Evolutionary conservation across 2,329 filamentous ascomycete species (phyloP).

Genomic region (Cladosporium sp.): DNA sequence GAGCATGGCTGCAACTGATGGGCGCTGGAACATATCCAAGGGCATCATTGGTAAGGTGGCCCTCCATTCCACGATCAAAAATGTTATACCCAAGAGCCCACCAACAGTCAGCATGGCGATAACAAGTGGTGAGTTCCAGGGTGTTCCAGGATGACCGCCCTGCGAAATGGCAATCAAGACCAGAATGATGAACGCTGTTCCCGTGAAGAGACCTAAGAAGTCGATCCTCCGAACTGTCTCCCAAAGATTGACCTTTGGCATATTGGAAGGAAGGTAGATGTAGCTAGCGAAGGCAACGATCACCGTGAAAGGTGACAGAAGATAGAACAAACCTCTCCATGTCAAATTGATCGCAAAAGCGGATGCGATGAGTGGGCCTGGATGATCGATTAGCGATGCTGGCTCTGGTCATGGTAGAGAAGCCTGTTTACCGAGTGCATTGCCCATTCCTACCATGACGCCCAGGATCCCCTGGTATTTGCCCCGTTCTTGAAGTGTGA

Average conservation of each 20-base stretch:
- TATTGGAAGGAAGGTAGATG: slow-evolving; percentile 50
- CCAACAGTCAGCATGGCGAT: slow-evolving; percentile 56
- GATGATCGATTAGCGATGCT: background rate
- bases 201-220: slow-evolving; percentile 52
- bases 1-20: slow-evolving; percentile 51
- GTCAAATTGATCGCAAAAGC: slow-evolving; percentile 38
- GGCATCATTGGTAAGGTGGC: slow-evolving; percentile 55
- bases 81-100: slow-evolving; percentile 42
- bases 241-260: slow-evolving; percentile 42
- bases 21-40: slow-evolving; percentile 52
- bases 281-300: slow-evolving; percentile 36
- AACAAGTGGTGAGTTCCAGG: slow-evolving; percentile 53
- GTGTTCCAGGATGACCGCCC: slow-evolving; percentile 41
- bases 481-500: slow-evolving; percentile 54
- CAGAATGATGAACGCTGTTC: slow-evolving; percentile 53
- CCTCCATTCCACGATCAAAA: slow-evolving; percentile 53
- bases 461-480: slow-evolving; percentile 47
- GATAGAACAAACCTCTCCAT: slow-evolving; percentile 46
- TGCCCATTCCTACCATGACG: slow-evolving; percentile 41
- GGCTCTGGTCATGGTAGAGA: background rate
- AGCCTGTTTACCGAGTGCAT: slow-evolving; percentile 25
- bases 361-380: slow-evolving; percentile 44
- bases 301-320: slow-evolving; percentile 49
- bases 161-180: slow-evolving; percentile 61
- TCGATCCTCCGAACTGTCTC: slow-evolving; percentile 54